Evolutionary conservation across 192 early-diverging fungal species (phyloP), one percentile per base, ranked within the genome.

Genomic region (Coemansia sp.): DNA sequence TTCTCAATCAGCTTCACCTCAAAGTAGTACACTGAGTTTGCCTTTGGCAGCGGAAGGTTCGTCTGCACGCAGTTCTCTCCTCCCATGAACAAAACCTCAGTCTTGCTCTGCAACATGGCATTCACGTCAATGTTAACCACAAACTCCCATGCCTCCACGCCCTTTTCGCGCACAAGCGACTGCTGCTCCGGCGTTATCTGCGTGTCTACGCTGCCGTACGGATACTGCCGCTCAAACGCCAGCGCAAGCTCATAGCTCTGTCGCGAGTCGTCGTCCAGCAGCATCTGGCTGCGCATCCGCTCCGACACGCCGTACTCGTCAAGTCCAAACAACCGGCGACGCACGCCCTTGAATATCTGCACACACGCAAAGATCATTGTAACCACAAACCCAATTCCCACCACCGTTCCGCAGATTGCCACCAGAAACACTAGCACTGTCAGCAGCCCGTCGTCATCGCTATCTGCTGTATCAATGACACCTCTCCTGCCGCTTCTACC

Each of bases 61-160:
- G 92, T 92, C 65, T 91, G 90, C 48, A 93, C 89, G 70, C 87
- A 90, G 56, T 88, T 79, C 55, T 89, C 89, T 54, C 86, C 86
- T 50, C 87, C 84, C 69, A 87, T 88, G 65, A 93, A 92, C 64
- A 90, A 81, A 38, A 93, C 82, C 58, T 93, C 92, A 6, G 90
- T 93, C 63, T 89, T 76, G 68, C 85, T 88, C 42, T 88, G 84
- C 12, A 91, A 84, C 75, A 88, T 87, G n/a, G 80, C 80, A 46
- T 83, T 82, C 19, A 86, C 83, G 48, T 86, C 88, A 38, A 88
- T 77, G 58, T 87, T 86, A 38, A 90, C 85, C 54, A 88, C 90
- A 80, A 93, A 91, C 77, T 93, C 90, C 88, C 90, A 93, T 10
- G 92, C 92, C 20, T 88, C 86, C 6, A 93, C 92, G 42, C 92